Percentiles rank a stretch among this genome's conserved stretches.
Evolutionary conservation across 441 rosid genomes (phyloP).

Genomic region (Arabidopsis lyrata): DNA sequence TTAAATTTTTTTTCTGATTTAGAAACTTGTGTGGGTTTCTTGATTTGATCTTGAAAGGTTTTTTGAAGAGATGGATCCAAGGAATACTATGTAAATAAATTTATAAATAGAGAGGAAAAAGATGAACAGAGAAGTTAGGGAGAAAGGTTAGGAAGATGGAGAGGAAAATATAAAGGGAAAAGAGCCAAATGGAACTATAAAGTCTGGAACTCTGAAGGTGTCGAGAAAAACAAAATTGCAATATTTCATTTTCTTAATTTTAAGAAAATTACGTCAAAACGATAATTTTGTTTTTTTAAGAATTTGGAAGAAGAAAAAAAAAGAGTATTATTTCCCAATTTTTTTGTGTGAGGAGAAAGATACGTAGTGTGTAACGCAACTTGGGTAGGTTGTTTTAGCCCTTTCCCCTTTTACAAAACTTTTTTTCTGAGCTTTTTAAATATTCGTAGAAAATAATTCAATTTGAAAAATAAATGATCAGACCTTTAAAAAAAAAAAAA

Average conservation of each 20-base stretch:
- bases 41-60: constrained; percentile 35
- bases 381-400: constrained; percentile 50
- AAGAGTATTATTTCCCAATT: constrained; percentile 7
- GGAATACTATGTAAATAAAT: constrained; percentile 31
- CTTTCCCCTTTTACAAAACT: constrained; percentile 36
- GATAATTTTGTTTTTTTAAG: constrained; percentile 23
- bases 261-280: constrained; percentile 37
- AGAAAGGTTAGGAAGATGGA: constrained; percentile 42
- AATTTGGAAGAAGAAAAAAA: not conserved
- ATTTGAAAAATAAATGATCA: not conserved
- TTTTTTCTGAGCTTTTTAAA: constrained; percentile 24
- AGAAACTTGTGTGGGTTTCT: constrained; percentile 17
- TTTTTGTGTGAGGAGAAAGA: constrained; percentile 44
- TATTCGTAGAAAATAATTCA: constrained; percentile 16
- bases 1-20: not conserved
- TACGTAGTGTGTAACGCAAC: constrained; percentile 49
- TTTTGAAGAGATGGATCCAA: constrained; percentile 14
- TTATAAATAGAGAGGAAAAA: constrained; percentile 31
- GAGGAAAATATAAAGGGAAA: constrained; percentile 37
- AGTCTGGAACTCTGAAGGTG: constrained; percentile 34
- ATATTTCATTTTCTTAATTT: constrained; percentile 41
- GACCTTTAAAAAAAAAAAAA: not conserved
- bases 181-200: constrained; percentile 41
- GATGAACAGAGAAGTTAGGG: constrained; percentile 43
- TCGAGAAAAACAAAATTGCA: constrained; percentile 22